Conservation (phyloP, 2,329 filamentous ascomycete genomes). For the Hypoxylon sp. region DNA sequence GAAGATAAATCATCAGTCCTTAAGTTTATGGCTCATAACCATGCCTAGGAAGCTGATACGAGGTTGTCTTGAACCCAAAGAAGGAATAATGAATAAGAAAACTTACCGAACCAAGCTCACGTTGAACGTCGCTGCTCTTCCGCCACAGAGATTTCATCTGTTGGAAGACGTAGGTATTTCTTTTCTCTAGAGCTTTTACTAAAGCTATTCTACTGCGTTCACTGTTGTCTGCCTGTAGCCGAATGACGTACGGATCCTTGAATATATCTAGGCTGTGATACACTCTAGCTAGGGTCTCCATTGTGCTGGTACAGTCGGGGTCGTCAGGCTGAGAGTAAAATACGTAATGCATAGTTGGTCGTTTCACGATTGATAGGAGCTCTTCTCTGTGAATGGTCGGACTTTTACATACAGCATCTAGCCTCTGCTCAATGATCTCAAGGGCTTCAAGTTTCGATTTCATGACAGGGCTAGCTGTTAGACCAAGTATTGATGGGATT, state of each 20-base stretch:
- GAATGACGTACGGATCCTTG: constrained; percentile 71
- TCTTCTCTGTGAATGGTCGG: constrained; percentile 78
- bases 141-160: constrained; percentile 69
- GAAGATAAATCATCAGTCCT: background rate
- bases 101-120: constrained; percentile 67
- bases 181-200: constrained; percentile 55
- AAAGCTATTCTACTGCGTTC: constrained; percentile 59
- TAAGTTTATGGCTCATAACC: background rate
- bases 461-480: constrained; percentile 84
- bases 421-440: constrained; percentile 73
- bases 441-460: constrained; percentile 68
- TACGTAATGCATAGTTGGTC: constrained; percentile 66
- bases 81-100: background rate
- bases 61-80: background rate
- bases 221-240: constrained; percentile 59
- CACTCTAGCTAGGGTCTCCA: constrained; percentile 60
- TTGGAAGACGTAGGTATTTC: constrained; percentile 65
- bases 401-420: constrained; percentile 77
- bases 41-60: background rate
- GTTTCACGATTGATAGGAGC: constrained; percentile 75
- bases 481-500: constrained; percentile 78
- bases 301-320: constrained; percentile 51
- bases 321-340: constrained; percentile 49
- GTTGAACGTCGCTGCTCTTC: constrained; percentile 64
- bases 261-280: constrained; percentile 65